phyloP scores from a whole-genome alignment of 192 early-diverging fungal genomes.

The Coemansia sp. region DNA sequence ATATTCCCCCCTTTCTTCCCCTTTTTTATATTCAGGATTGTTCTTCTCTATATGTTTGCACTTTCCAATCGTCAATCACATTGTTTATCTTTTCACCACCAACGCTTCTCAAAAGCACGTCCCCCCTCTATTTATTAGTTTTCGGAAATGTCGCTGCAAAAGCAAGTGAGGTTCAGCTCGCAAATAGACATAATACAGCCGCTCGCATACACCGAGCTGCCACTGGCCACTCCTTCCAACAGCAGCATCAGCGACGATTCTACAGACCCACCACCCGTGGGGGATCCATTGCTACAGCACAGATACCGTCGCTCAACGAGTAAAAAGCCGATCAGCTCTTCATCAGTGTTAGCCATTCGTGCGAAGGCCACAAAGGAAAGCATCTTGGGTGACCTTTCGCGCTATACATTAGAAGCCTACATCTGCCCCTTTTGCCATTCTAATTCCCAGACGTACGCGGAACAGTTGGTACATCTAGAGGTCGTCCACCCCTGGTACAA shows the following conservation, averaged over 20 bases:
- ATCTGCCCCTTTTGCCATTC: conserved; percentile 48
- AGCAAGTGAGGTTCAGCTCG: conserved; percentile 11
- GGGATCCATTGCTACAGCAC: not conserved
- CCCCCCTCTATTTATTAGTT: too few species aligned
- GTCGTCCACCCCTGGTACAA: conserved; percentile 45
- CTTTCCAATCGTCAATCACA: too few species aligned
- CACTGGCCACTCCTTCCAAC: not conserved
- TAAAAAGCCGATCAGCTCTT: not conserved
- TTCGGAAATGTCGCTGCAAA: not conserved
- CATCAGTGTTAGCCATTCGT: not conserved
- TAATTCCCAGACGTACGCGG: conserved; percentile 12
- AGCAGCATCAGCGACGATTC: not conserved
- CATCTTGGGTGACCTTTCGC: conserved; percentile 18
- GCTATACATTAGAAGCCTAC: conserved; percentile 33
- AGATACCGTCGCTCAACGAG: not conserved
- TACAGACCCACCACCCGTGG: not conserved
- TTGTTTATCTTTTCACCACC: not conserved
- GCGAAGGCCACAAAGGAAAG: conserved; percentile 19
- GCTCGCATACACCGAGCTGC: not conserved
- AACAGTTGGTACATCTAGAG: conserved; percentile 29
- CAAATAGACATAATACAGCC: conserved; percentile 7
- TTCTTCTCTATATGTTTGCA: too few species aligned
- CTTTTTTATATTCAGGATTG: not conserved
- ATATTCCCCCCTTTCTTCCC: not conserved
- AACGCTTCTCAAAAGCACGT: too few species aligned